Evolutionary conservation across 306 rosid species (phyloP), one percentile per base, ranked within the genome.

Genomic region (Quercus agrifolia): DNA sequence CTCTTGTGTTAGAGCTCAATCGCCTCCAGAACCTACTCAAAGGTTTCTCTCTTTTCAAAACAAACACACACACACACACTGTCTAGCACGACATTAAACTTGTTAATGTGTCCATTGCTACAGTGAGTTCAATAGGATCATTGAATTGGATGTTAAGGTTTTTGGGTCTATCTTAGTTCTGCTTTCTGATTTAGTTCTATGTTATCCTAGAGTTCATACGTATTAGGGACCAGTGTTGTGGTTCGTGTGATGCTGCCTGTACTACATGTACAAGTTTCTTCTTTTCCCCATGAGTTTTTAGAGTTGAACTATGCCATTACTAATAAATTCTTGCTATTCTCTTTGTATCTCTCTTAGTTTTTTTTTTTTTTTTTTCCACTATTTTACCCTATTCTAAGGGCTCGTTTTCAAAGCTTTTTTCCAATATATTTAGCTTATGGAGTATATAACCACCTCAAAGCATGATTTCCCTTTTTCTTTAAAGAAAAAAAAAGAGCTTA

Each of bases 1-100:
- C 91, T 28, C 76, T 93, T 74, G 83, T 82, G 62, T 85, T 91
- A 74, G 90, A 94, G 90, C 88, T 94, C 83, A 81, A 91, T 80
- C 89, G 90, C 61, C 77, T 95, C 82, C 88, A 92, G 76, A 89
- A 91, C 83, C 87, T 85, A 52, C 90, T 91, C 74, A 78, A 56
- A 90, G 98, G 99, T 92, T 89, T 78, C 28, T 76, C 59, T 61
- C 30, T 64, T 70, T 54, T 20, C 28, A 15, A 25, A 73, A 7
- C 46, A 38, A 38, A 38, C 46, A 2, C 52, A 46, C 46, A 41
- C 12, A 44, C 13, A 44, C 54, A 49, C 17, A 0, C 44, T 18
- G 62, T 25, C 9, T 20, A 27, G 5, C 31, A 19, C 21, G 54
- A 15, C 12, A 14, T 25, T 10, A 49, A 25, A 25, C 17, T 17